phyloP scores from a whole-genome alignment of 208 protist species.

The Leishmania gerbilli region DNA sequence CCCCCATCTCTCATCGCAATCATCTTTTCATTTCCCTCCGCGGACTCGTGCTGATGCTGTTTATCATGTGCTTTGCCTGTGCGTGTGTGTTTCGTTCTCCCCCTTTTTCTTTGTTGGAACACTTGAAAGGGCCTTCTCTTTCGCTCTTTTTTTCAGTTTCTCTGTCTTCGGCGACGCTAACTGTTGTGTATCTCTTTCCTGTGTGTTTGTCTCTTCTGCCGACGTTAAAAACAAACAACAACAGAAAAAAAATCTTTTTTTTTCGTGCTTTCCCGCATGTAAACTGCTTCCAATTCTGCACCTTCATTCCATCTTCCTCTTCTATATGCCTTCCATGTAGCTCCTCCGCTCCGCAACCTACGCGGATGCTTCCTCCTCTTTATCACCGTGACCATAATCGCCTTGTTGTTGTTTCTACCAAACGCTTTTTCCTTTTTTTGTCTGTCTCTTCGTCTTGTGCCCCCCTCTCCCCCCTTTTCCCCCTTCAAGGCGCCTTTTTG shows the following conservation, averaged over 20 bases:
- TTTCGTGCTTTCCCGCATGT: neutral
- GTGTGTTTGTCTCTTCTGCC: neutral
- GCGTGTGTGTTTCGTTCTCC: neutral
- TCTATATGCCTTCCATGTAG: neutral
- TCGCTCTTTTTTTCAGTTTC: neutral
- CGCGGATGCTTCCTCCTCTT: neutral
- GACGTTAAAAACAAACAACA: neutral
- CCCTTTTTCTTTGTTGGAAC: slow-evolving; percentile 6
- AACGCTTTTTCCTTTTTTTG: neutral
- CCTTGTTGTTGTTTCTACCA: neutral
- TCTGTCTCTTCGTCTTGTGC: neutral
- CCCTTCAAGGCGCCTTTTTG: neutral
- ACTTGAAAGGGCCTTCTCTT: neutral
- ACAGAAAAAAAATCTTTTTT: neutral
- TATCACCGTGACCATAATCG: neutral
- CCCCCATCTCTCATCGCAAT: neutral
- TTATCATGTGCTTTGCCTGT: neutral
- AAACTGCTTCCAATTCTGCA: neutral
- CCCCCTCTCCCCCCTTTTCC: neutral
- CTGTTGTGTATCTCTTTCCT: neutral
- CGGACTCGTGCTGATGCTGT: neutral
- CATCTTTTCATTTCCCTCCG: neutral
- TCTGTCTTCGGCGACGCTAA: neutral
- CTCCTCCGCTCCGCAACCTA: neutral
- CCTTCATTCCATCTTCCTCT: neutral